Percentiles rank a stretch among this genome's conserved stretches.
Conservation (phyloP, 2,329 filamentous ascomycete species). For the Alternaria triticimaculans region DNA sequence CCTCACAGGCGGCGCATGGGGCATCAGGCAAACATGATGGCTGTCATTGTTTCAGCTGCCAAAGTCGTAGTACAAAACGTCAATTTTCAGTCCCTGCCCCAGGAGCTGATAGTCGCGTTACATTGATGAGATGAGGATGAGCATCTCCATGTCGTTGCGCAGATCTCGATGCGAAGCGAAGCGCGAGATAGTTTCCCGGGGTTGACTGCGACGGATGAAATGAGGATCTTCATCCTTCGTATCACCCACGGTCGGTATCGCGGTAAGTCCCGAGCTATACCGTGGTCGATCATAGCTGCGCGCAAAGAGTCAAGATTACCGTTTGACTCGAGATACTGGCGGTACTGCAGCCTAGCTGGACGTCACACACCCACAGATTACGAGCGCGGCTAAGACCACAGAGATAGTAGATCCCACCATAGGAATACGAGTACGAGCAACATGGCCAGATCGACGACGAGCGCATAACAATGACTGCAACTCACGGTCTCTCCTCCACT, state of each 20-base stretch:
- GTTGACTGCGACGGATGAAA: neutral
- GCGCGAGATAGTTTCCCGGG: neutral
- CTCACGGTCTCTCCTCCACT: neutral
- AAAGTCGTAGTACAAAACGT: neutral
- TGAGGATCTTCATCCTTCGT: neutral
- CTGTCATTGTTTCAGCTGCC: neutral
- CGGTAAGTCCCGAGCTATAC: neutral
- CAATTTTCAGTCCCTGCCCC: neutral
- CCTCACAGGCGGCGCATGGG: neutral
- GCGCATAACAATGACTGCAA: neutral
- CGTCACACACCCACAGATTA: neutral
- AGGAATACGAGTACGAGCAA: neutral
- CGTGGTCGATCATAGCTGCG: neutral
- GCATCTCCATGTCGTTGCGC: neutral
- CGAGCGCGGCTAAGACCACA: neutral
- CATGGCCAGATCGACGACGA: neutral
- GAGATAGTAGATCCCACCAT: neutral
- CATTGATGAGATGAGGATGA: neutral
- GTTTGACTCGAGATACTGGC: neutral
- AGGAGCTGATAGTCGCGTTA: neutral
- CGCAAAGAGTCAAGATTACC: neutral
- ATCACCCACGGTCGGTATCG: neutral
- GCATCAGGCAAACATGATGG: neutral
- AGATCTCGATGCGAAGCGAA: neutral
- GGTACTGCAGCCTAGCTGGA: neutral